Evolutionary conservation across 805 yeast genomes (phyloP).

Genomic region (Torulaspora microellipsoides): DNA sequence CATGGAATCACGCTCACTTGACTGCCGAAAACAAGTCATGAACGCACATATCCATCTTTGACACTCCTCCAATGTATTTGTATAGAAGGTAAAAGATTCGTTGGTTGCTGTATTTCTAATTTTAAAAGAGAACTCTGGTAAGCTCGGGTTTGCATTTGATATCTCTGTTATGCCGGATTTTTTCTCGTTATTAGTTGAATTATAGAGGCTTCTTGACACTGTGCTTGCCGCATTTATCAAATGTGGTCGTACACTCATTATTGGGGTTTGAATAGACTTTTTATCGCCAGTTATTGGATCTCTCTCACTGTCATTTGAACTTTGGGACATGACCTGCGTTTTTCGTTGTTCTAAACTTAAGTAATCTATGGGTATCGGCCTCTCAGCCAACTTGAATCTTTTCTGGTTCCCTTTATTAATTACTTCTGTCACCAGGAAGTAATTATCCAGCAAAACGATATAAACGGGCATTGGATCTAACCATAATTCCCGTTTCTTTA

Average conservation of each 20-base stretch:
- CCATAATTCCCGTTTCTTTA: slow-evolving; percentile 60
- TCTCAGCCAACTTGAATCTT: slow-evolving; percentile 44
- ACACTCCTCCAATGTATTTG: slow-evolving; percentile 47
- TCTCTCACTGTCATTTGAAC: slow-evolving; percentile 7
- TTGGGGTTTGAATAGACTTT: slow-evolving; percentile 14
- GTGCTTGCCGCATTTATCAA: slow-evolving; percentile 22
- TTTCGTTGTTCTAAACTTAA: slow-evolving; percentile 48
- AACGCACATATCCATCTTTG: slow-evolving; percentile 54
- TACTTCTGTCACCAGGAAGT: slow-evolving; percentile 58
- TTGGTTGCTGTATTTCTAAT: slow-evolving; percentile 55
- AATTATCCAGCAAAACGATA: slow-evolving; percentile 66
- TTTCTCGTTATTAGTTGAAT: slow-evolving; percentile 3
- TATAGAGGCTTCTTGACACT: slow-evolving; percentile 17
- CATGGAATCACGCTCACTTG: slow-evolving; percentile 36
- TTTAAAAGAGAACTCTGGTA: slow-evolving; percentile 39
- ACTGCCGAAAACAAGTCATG: slow-evolving; percentile 44
- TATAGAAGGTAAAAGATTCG: slow-evolving; percentile 48
- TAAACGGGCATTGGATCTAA: slow-evolving; percentile 49
- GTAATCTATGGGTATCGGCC: slow-evolving; percentile 59
- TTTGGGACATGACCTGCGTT: slow-evolving; percentile 10
- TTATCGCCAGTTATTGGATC: slow-evolving; percentile 9
- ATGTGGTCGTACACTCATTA: slow-evolving; percentile 22
- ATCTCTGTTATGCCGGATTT: slow-evolving; percentile 11
- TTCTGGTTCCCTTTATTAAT: slow-evolving; percentile 38
- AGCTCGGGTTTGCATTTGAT: slow-evolving; percentile 15